Evolutionary conservation across 192 early-diverging fungal genomes (phyloP).

Genomic region (Podochytrium sp.): DNA sequence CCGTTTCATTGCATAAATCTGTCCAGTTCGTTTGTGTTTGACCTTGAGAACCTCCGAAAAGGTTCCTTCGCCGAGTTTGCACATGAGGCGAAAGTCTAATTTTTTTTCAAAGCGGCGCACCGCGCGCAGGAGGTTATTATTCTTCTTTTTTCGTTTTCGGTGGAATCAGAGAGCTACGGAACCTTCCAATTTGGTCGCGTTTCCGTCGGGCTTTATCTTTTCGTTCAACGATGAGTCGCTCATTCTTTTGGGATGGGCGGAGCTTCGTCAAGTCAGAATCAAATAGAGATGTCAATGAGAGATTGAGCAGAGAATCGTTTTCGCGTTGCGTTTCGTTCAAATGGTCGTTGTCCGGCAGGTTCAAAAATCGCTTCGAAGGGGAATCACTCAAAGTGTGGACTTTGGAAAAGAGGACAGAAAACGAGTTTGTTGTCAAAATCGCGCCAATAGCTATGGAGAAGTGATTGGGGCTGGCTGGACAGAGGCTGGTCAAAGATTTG

Average conservation of each 20-base stretch:
- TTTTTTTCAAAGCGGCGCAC: neutral
- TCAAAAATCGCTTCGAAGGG: no score
- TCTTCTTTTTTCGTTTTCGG: no score
- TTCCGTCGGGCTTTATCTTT: constrained; percentile 8
- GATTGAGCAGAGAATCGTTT: no score
- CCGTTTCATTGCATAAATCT: constrained; percentile 65
- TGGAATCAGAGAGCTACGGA: neutral
- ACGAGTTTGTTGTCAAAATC: no score
- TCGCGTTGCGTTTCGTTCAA: neutral
- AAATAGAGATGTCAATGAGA: no score
- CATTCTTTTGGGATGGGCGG: neutral
- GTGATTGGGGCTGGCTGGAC: no score
- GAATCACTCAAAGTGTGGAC: no score
- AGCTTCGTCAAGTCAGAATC: no score
- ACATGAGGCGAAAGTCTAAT: constrained; percentile 57
- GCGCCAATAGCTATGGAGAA: no score
- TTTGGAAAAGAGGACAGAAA: no score
- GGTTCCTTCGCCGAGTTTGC: constrained; percentile 68
- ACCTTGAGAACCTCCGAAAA: constrained; percentile 70
- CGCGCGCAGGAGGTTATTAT: neutral
- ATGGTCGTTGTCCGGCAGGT: no score
- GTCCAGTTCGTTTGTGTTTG: constrained; percentile 62
- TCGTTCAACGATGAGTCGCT: neutral
- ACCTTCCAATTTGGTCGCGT: constrained; percentile 25
- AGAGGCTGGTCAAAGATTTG: no score